Conservation (phyloP, 1,284 basidiomycete genomes). For the Mycosarcoma mackinlayi region DNA sequence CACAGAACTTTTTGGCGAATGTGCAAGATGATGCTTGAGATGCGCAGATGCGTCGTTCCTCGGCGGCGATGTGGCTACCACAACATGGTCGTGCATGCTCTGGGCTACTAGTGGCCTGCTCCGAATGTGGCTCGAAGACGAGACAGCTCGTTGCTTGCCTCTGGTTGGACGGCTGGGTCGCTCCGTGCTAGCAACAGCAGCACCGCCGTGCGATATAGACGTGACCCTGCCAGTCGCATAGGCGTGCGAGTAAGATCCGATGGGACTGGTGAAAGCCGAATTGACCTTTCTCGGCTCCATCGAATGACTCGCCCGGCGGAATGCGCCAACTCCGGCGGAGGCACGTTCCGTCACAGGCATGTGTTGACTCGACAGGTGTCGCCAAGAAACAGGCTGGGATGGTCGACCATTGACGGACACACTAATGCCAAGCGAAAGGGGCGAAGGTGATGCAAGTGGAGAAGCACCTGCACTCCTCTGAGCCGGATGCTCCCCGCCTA, state of each 20-base stretch:
- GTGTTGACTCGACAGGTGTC: constrained; percentile 28
- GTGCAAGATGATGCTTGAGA: constrained; percentile 33
- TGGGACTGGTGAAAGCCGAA: constrained; percentile 27
- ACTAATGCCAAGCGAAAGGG: constrained; percentile 21
- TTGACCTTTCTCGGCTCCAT: constrained; percentile 12
- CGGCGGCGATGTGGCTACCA: constrained; percentile 38
- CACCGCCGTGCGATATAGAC: neutral
- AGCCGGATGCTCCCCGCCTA: neutral
- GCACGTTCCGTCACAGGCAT: constrained; percentile 3
- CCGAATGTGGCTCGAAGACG: constrained; percentile 23
- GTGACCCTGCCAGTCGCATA: constrained; percentile 1
- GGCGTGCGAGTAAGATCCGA: constrained; percentile 25
- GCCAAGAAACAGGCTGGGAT: constrained; percentile 18
- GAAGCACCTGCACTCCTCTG: constrained; percentile 2
- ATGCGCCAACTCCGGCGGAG: neutral
- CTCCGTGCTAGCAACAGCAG: neutral
- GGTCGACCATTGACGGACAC: constrained; percentile 18
- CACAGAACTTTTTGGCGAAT: constrained; percentile 16
- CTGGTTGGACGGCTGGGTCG: constrained; percentile 10
- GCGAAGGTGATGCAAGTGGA: neutral
- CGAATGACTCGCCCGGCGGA: constrained; percentile 32
- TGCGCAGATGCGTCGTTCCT: constrained; percentile 18
- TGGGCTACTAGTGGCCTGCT: constrained; percentile 17
- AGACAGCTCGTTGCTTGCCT: constrained; percentile 32
- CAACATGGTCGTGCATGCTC: constrained; percentile 25